Evolutionary conservation across 257 asterid genomes (phyloP).

Genomic region (Gentiana macrophylla): DNA sequence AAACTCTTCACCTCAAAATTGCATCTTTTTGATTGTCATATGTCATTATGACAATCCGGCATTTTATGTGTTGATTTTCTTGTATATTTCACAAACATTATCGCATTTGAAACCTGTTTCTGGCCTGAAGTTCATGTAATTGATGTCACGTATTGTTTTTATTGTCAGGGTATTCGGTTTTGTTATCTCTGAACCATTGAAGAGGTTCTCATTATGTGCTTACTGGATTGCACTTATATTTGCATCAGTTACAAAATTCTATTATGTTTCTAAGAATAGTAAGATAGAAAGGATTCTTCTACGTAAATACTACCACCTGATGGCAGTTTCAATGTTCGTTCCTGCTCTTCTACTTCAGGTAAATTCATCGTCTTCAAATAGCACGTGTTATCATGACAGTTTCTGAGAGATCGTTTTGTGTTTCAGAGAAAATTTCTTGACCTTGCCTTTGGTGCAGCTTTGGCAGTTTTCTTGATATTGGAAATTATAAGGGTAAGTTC

Average conservation of each 20-base stretch:
- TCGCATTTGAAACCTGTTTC: background rate
- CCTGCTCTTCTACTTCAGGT: conserved; percentile 44
- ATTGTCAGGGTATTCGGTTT: conserved; percentile 62
- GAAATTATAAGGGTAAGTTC: conserved; percentile 85
- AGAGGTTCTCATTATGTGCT: conserved; percentile 59
- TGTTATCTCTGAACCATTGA: conserved; percentile 71
- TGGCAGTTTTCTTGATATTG: conserved; percentile 73
- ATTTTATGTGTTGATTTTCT: background rate
- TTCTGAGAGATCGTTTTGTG: conserved; percentile 1
- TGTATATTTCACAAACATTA: background rate
- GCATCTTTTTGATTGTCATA: no score
- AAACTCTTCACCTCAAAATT: background rate
- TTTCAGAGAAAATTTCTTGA: conserved; percentile 46
- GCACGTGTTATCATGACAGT: background rate
- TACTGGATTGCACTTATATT: conserved; percentile 73
- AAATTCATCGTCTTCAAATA: conserved; percentile 6
- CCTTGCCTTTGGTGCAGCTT: conserved; percentile 93
- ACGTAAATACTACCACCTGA: conserved; percentile 91
- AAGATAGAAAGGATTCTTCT: conserved; percentile 89
- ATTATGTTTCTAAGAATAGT: conserved; percentile 70
- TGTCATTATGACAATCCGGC: background rate
- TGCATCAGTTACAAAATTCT: conserved; percentile 60
- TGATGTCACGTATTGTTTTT: conserved; percentile 11
- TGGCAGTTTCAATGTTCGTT: conserved; percentile 60
- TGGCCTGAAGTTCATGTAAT: background rate